These are phyloP conservation scores for Scedosporium aurantiacum DNA, from an alignment of 2,329 filamentous ascomycete genomes.

Conservation along the genomic window DNA sequence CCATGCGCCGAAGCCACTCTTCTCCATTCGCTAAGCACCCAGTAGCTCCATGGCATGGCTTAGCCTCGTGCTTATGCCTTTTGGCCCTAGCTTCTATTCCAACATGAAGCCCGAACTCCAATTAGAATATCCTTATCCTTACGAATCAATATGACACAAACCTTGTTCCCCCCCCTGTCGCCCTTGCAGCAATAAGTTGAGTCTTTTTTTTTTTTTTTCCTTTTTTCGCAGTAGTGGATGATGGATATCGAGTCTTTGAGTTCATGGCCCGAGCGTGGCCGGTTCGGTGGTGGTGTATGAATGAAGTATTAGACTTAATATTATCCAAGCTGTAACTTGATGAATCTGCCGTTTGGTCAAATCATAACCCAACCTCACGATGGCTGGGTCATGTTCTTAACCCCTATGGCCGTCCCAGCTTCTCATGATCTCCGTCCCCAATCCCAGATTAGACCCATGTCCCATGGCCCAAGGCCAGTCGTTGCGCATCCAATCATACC, in stretches of 20 bases:
- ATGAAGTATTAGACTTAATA: too few relatives aligned
- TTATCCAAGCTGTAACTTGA: too few relatives aligned
- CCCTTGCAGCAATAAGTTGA: not conserved
- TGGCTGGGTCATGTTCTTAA: not conserved
- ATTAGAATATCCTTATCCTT: not conserved
- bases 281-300: too few relatives aligned
- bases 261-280: too few relatives aligned
- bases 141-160: not conserved
- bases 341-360: not conserved
- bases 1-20: not conserved
- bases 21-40: not conserved
- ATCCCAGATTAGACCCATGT: not conserved
- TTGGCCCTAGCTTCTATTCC: not conserved
- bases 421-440: not conserved
- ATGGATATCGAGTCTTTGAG: too few relatives aligned
- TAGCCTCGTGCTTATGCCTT: too few relatives aligned
- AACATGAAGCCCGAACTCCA: not conserved
- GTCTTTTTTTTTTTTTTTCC: too few relatives aligned
- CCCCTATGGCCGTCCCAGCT: not conserved
- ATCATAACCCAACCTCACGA: not conserved
- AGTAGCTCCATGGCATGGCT: too few relatives aligned
- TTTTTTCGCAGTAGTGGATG: too few relatives aligned
- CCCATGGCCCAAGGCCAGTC: not conserved
- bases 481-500: not conserved
- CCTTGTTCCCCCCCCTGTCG: not conserved